These are phyloP conservation scores for Trypanosoma avium DNA, from an alignment of 208 protist species.

Conservation along the genomic window DNA sequence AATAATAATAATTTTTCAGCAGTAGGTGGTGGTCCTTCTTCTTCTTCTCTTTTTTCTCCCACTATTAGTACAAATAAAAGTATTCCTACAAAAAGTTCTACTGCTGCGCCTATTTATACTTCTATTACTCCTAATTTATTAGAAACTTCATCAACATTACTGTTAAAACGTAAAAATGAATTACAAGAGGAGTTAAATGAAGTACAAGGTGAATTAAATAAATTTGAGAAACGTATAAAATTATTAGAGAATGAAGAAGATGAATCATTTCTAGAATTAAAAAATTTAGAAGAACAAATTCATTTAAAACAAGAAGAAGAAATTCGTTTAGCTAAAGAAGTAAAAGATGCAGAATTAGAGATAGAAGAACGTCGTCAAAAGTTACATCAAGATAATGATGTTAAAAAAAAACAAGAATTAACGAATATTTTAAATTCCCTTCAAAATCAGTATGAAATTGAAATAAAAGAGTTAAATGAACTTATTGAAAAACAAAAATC, in stretches of 20 bases:
- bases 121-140: slow-evolving; percentile 9
- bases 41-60: no score
- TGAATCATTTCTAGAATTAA: slow-evolving; percentile 35
- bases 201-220: slow-evolving; percentile 2
- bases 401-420: background rate
- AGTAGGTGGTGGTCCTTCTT: no score
- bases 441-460: slow-evolving; percentile 13
- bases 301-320: slow-evolving; percentile 15
- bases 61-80: no score
- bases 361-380: slow-evolving; percentile 16
- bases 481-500: slow-evolving; percentile 14
- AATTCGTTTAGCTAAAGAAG: background rate
- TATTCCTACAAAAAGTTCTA: no score
- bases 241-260: slow-evolving; percentile 34
- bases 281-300: slow-evolving; percentile 23
- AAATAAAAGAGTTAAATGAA: slow-evolving; percentile 11
- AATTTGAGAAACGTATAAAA: slow-evolving; percentile 13
- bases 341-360: slow-evolving; percentile 4
- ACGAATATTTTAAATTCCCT: background rate
- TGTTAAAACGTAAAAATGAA: background rate
- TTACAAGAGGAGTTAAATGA: slow-evolving; percentile 24
- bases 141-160: background rate
- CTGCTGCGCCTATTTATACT: background rate
- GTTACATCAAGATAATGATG: slow-evolving; percentile 7
- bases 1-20: no score